phyloP scores from a whole-genome alignment of 2,329 filamentous ascomycete species.

The Cryoendolithus antarcticus region DNA sequence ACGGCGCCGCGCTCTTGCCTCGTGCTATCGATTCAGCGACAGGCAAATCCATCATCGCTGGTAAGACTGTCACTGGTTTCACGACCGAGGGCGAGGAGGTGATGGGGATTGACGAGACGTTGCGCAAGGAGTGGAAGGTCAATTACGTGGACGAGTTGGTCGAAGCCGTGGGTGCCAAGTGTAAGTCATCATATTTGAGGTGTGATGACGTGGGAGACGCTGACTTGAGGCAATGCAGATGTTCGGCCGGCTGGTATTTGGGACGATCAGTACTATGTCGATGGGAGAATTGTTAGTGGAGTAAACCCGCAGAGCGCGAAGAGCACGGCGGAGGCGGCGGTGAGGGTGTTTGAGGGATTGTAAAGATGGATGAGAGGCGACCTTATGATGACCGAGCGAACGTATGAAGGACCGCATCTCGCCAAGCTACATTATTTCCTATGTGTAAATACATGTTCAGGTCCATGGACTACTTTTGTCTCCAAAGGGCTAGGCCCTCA shows the following conservation, averaged over 20 bases:
- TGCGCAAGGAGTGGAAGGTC: conserved; percentile 20
- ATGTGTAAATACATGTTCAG: too few relatives aligned
- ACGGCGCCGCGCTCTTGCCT: conserved; percentile 28
- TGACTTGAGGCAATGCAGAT: conserved; percentile 8
- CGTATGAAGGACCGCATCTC: too few relatives aligned
- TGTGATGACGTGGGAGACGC: background rate
- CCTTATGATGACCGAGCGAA: too few relatives aligned
- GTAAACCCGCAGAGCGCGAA: conserved; percentile 24
- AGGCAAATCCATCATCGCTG: conserved; percentile 22
- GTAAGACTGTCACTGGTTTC: conserved; percentile 28
- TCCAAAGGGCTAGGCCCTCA: too few relatives aligned
- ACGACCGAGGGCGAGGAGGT: conserved; percentile 26
- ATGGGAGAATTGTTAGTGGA: conserved; percentile 26
- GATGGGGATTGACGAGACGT: conserved; percentile 23
- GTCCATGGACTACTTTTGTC: too few relatives aligned
- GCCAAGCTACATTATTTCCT: too few relatives aligned
- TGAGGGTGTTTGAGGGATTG: conserved; percentile 16
- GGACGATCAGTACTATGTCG: conserved; percentile 21
- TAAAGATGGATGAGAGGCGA: background rate
- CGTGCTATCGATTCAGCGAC: conserved; percentile 21
- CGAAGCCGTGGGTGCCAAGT: conserved; percentile 19
- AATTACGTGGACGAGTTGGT: conserved; percentile 9
- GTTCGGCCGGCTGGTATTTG: conserved; percentile 15
- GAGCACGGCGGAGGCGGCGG: conserved; percentile 21
- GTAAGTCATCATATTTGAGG: conserved; percentile 10